phyloP scores from a whole-genome alignment of 1,139 yeast genomes.

The Geotrichum citri-aurantii region DNA sequence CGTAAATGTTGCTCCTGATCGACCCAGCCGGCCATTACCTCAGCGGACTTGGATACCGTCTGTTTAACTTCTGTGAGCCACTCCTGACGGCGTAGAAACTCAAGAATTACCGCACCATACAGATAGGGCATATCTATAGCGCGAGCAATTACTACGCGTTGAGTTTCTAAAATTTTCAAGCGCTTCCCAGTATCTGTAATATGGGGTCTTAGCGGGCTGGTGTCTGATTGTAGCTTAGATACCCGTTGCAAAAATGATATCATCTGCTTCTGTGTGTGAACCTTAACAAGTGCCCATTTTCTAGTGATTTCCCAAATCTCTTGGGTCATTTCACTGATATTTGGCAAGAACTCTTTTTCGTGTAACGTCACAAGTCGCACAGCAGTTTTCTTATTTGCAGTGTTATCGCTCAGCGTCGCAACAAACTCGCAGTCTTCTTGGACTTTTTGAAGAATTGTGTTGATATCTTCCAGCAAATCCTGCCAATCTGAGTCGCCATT shows the following conservation, averaged over 20 bases:
- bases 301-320: constrained; percentile 25
- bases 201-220: constrained; percentile 30
- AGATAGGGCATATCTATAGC: constrained; percentile 74
- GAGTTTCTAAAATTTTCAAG: constrained; percentile 40
- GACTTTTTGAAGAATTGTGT: constrained; percentile 28
- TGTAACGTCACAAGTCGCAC: constrained; percentile 24
- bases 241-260: constrained; percentile 26
- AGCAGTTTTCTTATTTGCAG: constrained; percentile 23
- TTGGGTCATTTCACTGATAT: constrained; percentile 21
- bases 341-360: constrained; percentile 29
- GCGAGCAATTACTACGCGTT: constrained; percentile 42
- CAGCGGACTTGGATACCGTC: constrained; percentile 49
- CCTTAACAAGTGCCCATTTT: constrained; percentile 20
- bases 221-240: constrained; percentile 31
- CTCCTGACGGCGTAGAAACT: constrained; percentile 58
- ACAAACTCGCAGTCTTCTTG: constrained; percentile 30
- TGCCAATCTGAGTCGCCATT: constrained; percentile 14
- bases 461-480: constrained; percentile 28
- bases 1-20: constrained; percentile 56
- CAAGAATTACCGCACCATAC: constrained; percentile 72
- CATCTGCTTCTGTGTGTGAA: constrained; percentile 22
- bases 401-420: constrained; percentile 25
- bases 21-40: constrained; percentile 52
- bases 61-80: constrained; percentile 58
- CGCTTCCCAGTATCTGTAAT: constrained; percentile 32